phyloP scores from a whole-genome alignment of 306 rosid genomes.

The Cicer cuneatum region DNA sequence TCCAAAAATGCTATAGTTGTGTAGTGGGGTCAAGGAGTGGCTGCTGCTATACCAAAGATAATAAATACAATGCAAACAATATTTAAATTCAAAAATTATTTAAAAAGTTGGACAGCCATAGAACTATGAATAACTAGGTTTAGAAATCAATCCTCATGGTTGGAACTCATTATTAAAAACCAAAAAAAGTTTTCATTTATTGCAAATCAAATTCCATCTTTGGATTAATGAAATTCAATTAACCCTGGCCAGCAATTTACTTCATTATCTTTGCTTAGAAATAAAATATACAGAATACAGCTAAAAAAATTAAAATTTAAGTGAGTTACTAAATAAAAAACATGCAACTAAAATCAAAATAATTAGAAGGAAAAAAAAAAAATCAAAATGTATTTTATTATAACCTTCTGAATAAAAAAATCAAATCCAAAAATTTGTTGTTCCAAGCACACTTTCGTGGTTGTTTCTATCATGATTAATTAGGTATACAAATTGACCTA shows the following conservation, averaged over 20 bases:
- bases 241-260: neutral
- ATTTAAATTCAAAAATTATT: neutral
- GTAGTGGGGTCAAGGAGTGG: neutral
- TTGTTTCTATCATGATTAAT: neutral
- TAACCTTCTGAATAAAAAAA: neutral
- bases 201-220: slow-evolving; percentile 10
- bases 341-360: neutral
- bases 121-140: neutral
- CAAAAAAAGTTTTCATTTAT: neutral
- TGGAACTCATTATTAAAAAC: neutral
- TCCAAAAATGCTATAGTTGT: neutral
- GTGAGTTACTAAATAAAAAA: neutral
- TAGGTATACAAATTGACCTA: neutral
- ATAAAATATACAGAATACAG: neutral
- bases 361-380: neutral
- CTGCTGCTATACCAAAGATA: neutral
- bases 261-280: neutral
- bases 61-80: slow-evolving; percentile 6
- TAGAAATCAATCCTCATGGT: neutral
- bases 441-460: neutral
- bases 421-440: neutral
- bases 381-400: neutral
- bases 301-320: neutral
- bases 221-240: slow-evolving; percentile 8
- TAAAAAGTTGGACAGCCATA: neutral